A percentile compares a stretch with the other conserved stretches of the same genome.
phyloP scores from a whole-genome alignment of 441 rosid genomes.

The Corymbia citriodora region DNA sequence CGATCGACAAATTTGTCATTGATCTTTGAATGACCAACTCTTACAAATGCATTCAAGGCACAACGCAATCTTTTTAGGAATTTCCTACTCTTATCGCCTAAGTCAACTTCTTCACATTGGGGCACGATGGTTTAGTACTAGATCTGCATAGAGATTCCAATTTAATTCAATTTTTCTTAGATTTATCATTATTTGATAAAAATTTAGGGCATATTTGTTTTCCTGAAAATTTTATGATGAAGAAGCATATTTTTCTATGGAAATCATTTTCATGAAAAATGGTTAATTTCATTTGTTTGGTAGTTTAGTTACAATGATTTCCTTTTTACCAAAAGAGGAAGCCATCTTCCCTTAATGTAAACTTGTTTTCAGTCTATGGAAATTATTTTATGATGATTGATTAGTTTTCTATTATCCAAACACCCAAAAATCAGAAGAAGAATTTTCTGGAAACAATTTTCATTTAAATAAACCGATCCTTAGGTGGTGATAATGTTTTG shows the following conservation, averaged over 20 bases:
- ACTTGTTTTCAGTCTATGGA: neutral
- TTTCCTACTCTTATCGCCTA: neutral
- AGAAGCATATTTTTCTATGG: neutral
- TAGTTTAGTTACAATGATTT: neutral
- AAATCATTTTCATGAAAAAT: too few relatives aligned
- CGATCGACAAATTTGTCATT: neutral
- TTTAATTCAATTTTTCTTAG: neutral
- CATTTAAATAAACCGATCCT: neutral
- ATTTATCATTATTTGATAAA: too few relatives aligned
- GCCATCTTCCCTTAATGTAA: neutral
- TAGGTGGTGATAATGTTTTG: neutral
- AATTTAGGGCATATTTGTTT: too few relatives aligned
- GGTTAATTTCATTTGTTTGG: neutral
- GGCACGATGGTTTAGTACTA: neutral
- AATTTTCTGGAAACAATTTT: neutral
- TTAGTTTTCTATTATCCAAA: neutral
- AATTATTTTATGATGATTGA: neutral
- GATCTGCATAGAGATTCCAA: neutral
- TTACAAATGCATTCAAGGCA: neutral
- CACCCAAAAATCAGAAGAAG: fast-evolving
- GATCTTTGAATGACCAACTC: neutral
- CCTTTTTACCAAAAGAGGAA: neutral
- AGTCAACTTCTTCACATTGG: neutral
- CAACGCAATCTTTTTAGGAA: neutral
- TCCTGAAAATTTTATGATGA: too few relatives aligned